These are phyloP conservation scores for Phytophthora palmivora DNA, from an alignment of 352 stramenopile genomes.

Conservation along the genomic window DNA sequence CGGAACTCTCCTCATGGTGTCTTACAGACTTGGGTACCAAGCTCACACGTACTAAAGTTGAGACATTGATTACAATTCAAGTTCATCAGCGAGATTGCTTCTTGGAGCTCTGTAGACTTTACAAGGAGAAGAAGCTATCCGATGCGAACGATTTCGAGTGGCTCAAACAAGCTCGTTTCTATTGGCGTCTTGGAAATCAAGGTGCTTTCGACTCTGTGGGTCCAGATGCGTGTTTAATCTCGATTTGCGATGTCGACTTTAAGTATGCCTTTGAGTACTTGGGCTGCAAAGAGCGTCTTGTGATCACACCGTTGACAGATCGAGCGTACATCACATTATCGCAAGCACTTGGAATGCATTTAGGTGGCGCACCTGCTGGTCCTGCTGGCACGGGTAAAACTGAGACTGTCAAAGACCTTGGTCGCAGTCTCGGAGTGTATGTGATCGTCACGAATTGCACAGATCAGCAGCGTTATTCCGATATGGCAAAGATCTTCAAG, in stretches of 20 bases:
- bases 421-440: slow-evolving; percentile 89
- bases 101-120: slow-evolving; percentile 66
- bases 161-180: slow-evolving; percentile 84
- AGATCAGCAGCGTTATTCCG: slow-evolving; percentile 90
- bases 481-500: slow-evolving; percentile 95
- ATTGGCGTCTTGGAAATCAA: slow-evolving; percentile 56
- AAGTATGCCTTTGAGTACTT: slow-evolving; percentile 95
- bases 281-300: slow-evolving; percentile 90
- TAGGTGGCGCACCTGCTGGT: slow-evolving; percentile 87
- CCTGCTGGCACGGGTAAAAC: slow-evolving; percentile 93
- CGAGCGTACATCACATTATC: slow-evolving; percentile 92
- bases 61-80: slow-evolving; percentile 95
- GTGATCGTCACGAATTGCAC: slow-evolving; percentile 95
- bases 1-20: slow-evolving; percentile 92
- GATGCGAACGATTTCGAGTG: slow-evolving; percentile 87
- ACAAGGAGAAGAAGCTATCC: slow-evolving; percentile 83
- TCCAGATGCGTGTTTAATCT: slow-evolving; percentile 93
- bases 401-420: slow-evolving; percentile 92
- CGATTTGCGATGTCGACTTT: slow-evolving; percentile 93
- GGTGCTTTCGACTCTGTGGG: slow-evolving; percentile 87
- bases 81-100: slow-evolving; percentile 90
- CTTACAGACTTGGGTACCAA: slow-evolving; percentile 90
- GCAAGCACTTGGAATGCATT: slow-evolving; percentile 88
- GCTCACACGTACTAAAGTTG: slow-evolving; percentile 93
- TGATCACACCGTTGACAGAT: slow-evolving; percentile 93